A percentile compares a stretch with the other conserved stretches of the same genome.
Conservation (phyloP, 1,139 yeast genomes). For the Pichiaceae sp. region DNA sequence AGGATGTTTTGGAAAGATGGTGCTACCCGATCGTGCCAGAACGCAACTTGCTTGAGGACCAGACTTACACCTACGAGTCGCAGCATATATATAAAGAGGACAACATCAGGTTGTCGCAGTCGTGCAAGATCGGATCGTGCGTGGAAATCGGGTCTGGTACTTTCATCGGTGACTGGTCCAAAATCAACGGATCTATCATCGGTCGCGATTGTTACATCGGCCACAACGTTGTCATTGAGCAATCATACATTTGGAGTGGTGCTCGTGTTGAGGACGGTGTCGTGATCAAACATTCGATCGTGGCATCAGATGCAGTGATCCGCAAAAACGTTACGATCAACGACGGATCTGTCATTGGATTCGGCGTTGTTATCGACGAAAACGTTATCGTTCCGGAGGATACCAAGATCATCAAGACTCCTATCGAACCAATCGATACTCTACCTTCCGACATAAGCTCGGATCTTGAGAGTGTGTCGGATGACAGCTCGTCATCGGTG, state of each 20-base stretch:
- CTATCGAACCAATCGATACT: constrained; percentile 23
- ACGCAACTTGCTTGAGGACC: constrained; percentile 61
- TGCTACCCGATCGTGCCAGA: constrained; percentile 90
- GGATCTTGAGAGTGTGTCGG: constrained; percentile 10
- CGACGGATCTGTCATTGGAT: constrained; percentile 79
- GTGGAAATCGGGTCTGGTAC: constrained; percentile 75
- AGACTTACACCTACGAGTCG: constrained; percentile 69
- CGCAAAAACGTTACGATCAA: constrained; percentile 42
- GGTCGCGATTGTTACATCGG: constrained; percentile 87
- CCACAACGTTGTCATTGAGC: constrained; percentile 55
- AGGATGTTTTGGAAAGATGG: constrained; percentile 86
- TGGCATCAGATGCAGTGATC: constrained; percentile 57
- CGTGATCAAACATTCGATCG: constrained; percentile 49
- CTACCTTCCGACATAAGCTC: constrained; percentile 1
- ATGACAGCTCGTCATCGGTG: constrained; percentile 5
- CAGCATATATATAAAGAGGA: constrained; percentile 82
- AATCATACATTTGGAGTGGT: constrained; percentile 84
- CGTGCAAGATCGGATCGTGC: constrained; percentile 72
- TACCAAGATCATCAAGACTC: constrained; percentile 43
- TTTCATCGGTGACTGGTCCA: constrained; percentile 50
- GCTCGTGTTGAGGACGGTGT: constrained; percentile 62
- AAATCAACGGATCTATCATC: constrained; percentile 58
- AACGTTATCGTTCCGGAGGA: constrained; percentile 38
- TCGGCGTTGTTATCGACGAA: constrained; percentile 56
- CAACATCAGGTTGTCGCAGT: constrained; percentile 80